Percentiles rank a stretch among this genome's conserved stretches.
phyloP scores from a whole-genome alignment of 257 asterid genomes.

The Osmanthus fragrans region DNA sequence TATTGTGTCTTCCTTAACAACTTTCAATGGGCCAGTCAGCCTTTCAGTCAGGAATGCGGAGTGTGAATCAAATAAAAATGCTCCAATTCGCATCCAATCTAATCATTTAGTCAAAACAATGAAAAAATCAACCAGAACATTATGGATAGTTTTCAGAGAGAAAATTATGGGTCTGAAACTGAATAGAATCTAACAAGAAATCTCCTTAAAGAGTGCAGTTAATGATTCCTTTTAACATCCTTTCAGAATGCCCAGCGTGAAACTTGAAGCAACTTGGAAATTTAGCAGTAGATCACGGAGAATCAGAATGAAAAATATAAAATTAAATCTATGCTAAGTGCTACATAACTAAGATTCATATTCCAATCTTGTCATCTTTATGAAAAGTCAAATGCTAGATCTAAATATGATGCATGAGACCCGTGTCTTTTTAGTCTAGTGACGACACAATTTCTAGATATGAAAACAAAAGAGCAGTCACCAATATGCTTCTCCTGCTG shows the following conservation, averaged over 20 bases:
- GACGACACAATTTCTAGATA: not conserved
- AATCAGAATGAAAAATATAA: not conserved
- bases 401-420: not conserved
- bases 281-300: slow-evolving; percentile 10
- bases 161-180: not conserved
- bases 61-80: slow-evolving; percentile 67
- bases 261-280: slow-evolving; percentile 9
- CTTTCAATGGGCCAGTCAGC: slow-evolving; percentile 41
- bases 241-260: not conserved
- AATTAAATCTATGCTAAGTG: slow-evolving; percentile 1
- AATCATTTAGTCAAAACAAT: slow-evolving; percentile 19
- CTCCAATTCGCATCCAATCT: slow-evolving; percentile 98
- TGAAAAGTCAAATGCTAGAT: not conserved
- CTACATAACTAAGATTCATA: not conserved
- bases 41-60: slow-evolving; percentile 67
- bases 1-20: slow-evolving; percentile 37
- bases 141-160: not conserved
- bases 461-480: slow-evolving; percentile 32
- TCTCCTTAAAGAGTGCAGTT: not conserved
- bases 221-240: not conserved
- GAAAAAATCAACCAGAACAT: not conserved
- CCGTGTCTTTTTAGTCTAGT: not conserved
- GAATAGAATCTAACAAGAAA: not conserved
- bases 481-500: slow-evolving; percentile 95
- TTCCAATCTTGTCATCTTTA: not conserved